Evolutionary conservation across 352 stramenopile genomes (phyloP).

Genomic region (Phytophthora quininea): DNA sequence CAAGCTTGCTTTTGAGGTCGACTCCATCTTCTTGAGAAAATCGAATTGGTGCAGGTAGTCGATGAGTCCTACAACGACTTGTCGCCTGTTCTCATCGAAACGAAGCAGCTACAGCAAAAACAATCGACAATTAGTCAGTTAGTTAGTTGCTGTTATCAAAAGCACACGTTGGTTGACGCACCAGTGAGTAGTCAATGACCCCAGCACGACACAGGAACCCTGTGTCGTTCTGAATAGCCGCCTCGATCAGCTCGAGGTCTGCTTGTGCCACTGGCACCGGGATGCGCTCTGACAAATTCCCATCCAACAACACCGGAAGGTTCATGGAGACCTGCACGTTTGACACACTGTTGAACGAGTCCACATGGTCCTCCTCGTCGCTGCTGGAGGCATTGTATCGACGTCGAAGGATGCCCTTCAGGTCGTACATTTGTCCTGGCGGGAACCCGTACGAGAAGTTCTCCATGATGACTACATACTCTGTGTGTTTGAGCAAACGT

Average conservation of each 20-base stretch:
- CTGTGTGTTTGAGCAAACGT: conserved; percentile 73
- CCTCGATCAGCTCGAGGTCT: conserved; percentile 65
- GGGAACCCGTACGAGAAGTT: conserved; percentile 84
- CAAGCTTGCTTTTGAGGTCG: conserved; percentile 83
- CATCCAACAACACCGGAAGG: conserved; percentile 79
- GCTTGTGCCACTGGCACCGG: conserved; percentile 74
- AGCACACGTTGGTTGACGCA: conserved; percentile 30
- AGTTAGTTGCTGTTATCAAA: background rate
- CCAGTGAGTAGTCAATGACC: conserved; percentile 88
- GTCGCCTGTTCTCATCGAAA: conserved; percentile 80
- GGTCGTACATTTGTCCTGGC: conserved; percentile 84
- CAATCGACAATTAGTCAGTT: conserved; percentile 16
- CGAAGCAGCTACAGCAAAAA: conserved; percentile 55
- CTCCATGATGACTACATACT: conserved; percentile 89
- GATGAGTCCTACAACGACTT: conserved; percentile 81
- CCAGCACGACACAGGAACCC: conserved; percentile 72
- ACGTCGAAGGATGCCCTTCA: conserved; percentile 84
- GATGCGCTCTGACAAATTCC: conserved; percentile 81
- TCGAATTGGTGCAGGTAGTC: conserved; percentile 91
- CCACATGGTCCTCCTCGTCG: conserved; percentile 42
- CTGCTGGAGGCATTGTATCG: conserved; percentile 59
- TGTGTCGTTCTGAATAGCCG: conserved; percentile 81
- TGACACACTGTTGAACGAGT: conserved; percentile 43
- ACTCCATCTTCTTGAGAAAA: conserved; percentile 91
- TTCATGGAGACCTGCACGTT: conserved; percentile 60